Conservation (phyloP, 805 yeast species). For the Ogataea allantospora region DNA sequence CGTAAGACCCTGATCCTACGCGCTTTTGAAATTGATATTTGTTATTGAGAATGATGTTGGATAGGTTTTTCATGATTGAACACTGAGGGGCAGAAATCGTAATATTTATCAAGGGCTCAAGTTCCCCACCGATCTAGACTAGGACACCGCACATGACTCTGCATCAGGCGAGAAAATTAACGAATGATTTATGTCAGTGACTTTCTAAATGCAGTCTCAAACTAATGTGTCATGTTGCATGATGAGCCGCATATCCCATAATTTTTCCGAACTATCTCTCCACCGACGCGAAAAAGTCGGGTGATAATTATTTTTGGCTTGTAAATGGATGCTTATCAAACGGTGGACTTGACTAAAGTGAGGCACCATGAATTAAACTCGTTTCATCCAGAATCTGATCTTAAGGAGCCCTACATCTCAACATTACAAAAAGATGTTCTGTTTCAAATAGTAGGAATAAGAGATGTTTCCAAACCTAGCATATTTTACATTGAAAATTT, state of each 20-base stretch:
- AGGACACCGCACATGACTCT: constrained; percentile 7
- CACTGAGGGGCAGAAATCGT: background rate
- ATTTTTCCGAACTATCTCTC: constrained; percentile 6
- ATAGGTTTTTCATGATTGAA: constrained; percentile 27
- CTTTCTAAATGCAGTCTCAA: background rate
- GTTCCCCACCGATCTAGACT: constrained; percentile 3
- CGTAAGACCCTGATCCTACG: constrained; percentile 85
- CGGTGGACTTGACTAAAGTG: constrained; percentile 10
- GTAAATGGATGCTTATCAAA: constrained; percentile 5
- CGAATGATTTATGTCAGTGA: constrained; percentile 4
- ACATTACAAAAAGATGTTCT: constrained; percentile 27
- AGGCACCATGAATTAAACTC: constrained; percentile 10
- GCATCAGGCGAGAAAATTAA: constrained; percentile 1
- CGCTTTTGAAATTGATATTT: constrained; percentile 45
- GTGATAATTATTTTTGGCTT: constrained; percentile 3
- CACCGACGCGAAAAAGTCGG: constrained; percentile 5
- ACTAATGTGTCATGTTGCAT: background rate
- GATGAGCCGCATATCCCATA: constrained; percentile 1
- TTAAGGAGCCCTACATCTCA: constrained; percentile 3
- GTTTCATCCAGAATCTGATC: constrained; percentile 10
- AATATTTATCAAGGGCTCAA: constrained; percentile 2
- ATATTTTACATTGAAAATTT: constrained; percentile 56
- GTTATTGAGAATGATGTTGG: constrained; percentile 33
- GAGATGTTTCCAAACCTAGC: constrained; percentile 51
- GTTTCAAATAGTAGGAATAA: constrained; percentile 57